Evolutionary conservation across 768 basidiomycete species (phyloP), one percentile per base, ranked within the genome.

Genomic region (Amanita fuliginea): DNA sequence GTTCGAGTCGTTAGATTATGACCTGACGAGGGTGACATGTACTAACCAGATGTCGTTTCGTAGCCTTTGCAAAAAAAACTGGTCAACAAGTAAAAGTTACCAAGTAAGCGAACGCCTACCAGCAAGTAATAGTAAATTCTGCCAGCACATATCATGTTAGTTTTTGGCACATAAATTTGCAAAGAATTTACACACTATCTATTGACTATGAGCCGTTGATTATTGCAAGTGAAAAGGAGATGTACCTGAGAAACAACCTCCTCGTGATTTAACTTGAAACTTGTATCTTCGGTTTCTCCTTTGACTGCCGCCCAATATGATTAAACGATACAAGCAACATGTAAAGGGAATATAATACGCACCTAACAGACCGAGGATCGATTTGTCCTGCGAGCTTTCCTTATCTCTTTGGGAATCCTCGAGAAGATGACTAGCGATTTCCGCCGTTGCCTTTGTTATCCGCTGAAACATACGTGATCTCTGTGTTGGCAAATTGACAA

Each of bases 31-130:
- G 1, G 18, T 14, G 8, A 37, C 9, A 34, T 6, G 16, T 10
- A 60, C 69, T 42, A 53, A 73, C 72, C 68, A 0, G 72, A 72
- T 2, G 76, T 78, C 3, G 77, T 78, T 60, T 78, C 77, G 47
- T 78, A 79, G 33, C 76, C 76, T 64, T 55, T 44, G 19, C 7
- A 16, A 55, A 26, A 43, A 36, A 42, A 36, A 9, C 9, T 53
- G 26, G 46, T 46, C 26, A 14, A 46, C 21, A 37, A 18, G 35
- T 16, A 6, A 28, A 32, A 30, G 19, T 8, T 6, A 21, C 19
- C 5, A 4, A 34, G 24, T 26, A 6, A 42, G 8, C 11, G 0
- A 7, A 11, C 3, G 52, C 60, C 13, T 41, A 66, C 69, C 70
- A 28, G 70, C 70, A 30, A 70, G 43, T 1, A 72, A 46, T 1